Evolutionary conservation across 805 yeast species (phyloP), one percentile per base, ranked within the genome.

Genomic region (Candida ovalis): DNA sequence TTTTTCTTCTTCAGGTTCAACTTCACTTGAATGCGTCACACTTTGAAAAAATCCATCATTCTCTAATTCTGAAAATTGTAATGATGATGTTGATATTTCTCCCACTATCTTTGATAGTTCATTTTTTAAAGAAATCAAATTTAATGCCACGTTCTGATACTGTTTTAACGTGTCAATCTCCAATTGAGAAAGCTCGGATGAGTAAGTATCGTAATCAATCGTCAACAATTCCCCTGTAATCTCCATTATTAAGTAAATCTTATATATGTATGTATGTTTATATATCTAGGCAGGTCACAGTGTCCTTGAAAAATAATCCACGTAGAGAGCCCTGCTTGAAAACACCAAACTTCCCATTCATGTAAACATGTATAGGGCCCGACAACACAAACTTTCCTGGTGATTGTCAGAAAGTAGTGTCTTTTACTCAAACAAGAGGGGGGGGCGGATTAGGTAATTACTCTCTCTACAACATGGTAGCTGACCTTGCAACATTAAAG

Each of bases 141-240:
- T 67, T 8, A 54, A 45, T 0, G 76, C 71, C 4, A 74, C 51
- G 2, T 52, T 46, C 50, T 73, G 76, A 38, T 74, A 74, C 46
- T 70, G 68, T 28, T 64, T 64, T 7, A 74, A 62, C 4, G 73
- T 60, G 23, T 61, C 63, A 9, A 64, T 55, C 49, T 74, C 76
- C 13, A 66, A 57, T 19, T 60, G 61, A 0, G 68, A 53, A 6
- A 68, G 63, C 46, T 68, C 71, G 5, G 58, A 54, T 4, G 58
- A 41, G 41, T 56, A 54, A 19, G 62, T 55, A 49, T 58, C 62
- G 43, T 56, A 57, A 44, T 58, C 62, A 22, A 58, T 54, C 13
- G 54, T 49, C 24, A 56, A 41, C 32, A 56, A 46, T 45, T 56
- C 57, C 37, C 50, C 54, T n/a, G 22, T 35, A 17, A 18, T 17